Base-by-base conservation (phyloP, 129 eudicot species). In the Arctium lappa region DNA sequence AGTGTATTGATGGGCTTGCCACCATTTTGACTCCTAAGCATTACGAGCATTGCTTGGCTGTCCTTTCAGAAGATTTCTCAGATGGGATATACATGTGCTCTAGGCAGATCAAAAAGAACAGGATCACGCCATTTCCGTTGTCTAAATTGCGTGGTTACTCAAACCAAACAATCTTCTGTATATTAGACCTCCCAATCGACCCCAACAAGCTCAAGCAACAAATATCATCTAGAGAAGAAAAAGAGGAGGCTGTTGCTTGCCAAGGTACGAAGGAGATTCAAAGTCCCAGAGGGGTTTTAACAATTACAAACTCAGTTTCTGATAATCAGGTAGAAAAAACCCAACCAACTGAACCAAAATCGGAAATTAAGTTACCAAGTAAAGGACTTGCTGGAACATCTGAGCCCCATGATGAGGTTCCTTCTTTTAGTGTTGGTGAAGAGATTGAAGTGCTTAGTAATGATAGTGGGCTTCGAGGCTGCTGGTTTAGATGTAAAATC, bases 401-500 rank as follows among this genome's bases (percentile, higher is more conserved):
- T 29, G 68, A 74, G 75, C 74, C 79, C 29, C 69, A 63, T 56
- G 46, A 16, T 62, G 73, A 48, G 10, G 2, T 56, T 75, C 37
- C 56, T 18, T 74, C 79, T 66, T 73, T 72, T 73, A 53, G 84
- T 36, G 87, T 84, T 39, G 85, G 75, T 79, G 86, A 85, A 63
- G 86, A 86, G 38, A 79, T 92, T 42, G 92, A 92, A 86, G 22
- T 92, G 63, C 93, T 92, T 33, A 80, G 87, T 87, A 85, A 88
- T 74, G 97, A 92, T 80, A 92, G 93, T 79, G 97, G 97, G 76
- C 69, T 88, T 46, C 82, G 93, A 65, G 90, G 97, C 75, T 92
- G 97, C 72, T 92, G 97, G 97, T 89, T 86, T 81, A 85, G 87
- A 81, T 92, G 93, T 78, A 88, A 83, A 85, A 81, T 92, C 80